Evolutionary conservation across 306 rosid genomes (phyloP).

Genomic region (Leucaena leucocephala): DNA sequence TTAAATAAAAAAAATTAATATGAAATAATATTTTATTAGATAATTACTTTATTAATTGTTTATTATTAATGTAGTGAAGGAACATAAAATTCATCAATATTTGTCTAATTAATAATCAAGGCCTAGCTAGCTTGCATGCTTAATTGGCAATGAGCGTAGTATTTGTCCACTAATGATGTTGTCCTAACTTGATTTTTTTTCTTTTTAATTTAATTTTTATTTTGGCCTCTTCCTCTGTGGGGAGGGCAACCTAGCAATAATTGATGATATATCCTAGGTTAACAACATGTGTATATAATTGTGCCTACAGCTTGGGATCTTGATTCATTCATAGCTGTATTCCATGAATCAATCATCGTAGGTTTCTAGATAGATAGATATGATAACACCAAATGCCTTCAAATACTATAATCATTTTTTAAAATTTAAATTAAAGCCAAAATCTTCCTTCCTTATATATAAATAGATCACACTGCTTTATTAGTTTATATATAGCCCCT

Average conservation of each 20-base stretch:
- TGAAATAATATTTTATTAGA: neutral
- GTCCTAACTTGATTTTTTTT: neutral
- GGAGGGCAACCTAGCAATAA: constrained; percentile 43
- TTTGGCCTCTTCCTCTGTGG: neutral
- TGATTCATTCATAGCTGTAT: constrained; percentile 43
- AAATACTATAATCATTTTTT: constrained; percentile 38
- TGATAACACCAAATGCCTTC: constrained; percentile 47
- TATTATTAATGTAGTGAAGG: too few relatives aligned
- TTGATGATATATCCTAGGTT: constrained; percentile 53
- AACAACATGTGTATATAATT: constrained; percentile 28
- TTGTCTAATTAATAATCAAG: neutral
- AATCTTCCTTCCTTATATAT: constrained; percentile 34
- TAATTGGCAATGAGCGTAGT: constrained; percentile 40
- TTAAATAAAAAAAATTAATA: neutral
- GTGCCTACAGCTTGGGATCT: constrained; percentile 33
- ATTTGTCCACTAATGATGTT: constrained; percentile 36
- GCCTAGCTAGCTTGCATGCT: neutral
- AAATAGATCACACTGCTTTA: constrained; percentile 33
- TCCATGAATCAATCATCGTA: constrained; percentile 41
- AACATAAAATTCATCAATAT: neutral
- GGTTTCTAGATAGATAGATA: constrained; percentile 42
- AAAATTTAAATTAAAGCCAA: constrained; percentile 4
- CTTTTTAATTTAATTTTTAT: neutral
- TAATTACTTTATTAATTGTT: too few relatives aligned
- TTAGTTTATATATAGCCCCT: neutral